Conservation (phyloP, 139 green algal species). For the Coelastrella sp. region DNA sequence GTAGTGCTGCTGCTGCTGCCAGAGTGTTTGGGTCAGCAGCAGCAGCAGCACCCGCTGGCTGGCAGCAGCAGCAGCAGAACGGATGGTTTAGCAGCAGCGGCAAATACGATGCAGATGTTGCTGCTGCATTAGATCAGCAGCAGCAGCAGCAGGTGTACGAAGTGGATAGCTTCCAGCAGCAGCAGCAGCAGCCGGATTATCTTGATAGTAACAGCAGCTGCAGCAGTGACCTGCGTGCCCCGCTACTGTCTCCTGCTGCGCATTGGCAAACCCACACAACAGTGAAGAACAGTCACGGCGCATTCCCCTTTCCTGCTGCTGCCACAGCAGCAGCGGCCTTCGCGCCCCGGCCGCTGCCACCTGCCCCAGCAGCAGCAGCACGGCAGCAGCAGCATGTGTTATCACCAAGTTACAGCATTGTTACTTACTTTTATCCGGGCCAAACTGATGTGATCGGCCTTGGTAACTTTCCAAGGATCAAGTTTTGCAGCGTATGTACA, state of each 20-base stretch:
- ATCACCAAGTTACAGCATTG: not conserved
- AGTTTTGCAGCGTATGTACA: constrained; percentile 25
- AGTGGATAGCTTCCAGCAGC: not conserved
- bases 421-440: not conserved
- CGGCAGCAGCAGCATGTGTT: not conserved
- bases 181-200: not conserved
- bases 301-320: not conserved
- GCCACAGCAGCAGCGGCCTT: not conserved
- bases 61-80: not conserved
- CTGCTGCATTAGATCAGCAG: not conserved
- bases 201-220: constrained; percentile 9
- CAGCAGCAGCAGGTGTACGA: not conserved
- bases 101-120: not conserved
- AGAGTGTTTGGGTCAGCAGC: not conserved
- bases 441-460: not conserved
- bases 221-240: not conserved
- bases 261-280: not conserved
- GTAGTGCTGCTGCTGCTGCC: not conserved
- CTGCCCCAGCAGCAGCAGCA: not conserved
- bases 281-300: not conserved
- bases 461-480: constrained; percentile 28
- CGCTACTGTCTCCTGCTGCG: not conserved
- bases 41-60: constrained; percentile 5
- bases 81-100: not conserved
- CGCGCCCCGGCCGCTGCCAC: not conserved